Base-by-base conservation (phyloP, 1,139 yeast species). In the Nadsonia commutata region DNA sequence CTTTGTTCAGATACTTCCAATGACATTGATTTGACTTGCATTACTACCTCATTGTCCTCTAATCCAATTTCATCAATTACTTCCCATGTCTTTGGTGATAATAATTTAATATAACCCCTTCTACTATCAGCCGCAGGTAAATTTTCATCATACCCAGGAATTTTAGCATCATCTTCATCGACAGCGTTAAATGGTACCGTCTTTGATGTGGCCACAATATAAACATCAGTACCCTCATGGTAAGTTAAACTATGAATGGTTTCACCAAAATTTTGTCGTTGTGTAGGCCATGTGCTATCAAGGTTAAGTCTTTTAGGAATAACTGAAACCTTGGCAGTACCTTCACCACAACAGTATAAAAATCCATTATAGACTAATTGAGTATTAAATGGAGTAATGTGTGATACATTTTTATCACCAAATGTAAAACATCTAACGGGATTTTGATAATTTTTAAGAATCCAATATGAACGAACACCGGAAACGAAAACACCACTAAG, bases 61-160 rank as follows among this genome's bases (percentile, higher is more conserved):
- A 83, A 66, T 37, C 76, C 80, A 18, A 80, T 59, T 17, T 72
- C 70, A 53, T 86, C 96, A 53, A 86, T 79, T 0, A 80, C 73
- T 1, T 76, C 65, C 95, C 95, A 86, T 18, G 76, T 76, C 39
- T 66, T 65, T 0, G 95, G 90, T 1, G 93, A 81, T 0, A 88
- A 55, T 40, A 88, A 64, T 46, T 78, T 72, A 8, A 88, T 56
- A 2, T 70, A 67, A 20, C 94, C 81, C 49, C 74, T 72, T 50
- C 67, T 78, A 2, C 78, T 66, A 18, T 55, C 56, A 0, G 83
- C 85, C 36, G 67, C 71, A 20, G 73, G 58, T 57, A 72, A 58
- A 51, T 68, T 53, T 53, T 70, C 72, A 46, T 71, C 70, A 3
- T 70, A 64, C 1, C 90, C 93, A 4, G 75, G 76, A 43, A 81